Evolutionary conservation across 1,284 basidiomycete species (phyloP).

Genomic region (Moesziomyces globuligerus): DNA sequence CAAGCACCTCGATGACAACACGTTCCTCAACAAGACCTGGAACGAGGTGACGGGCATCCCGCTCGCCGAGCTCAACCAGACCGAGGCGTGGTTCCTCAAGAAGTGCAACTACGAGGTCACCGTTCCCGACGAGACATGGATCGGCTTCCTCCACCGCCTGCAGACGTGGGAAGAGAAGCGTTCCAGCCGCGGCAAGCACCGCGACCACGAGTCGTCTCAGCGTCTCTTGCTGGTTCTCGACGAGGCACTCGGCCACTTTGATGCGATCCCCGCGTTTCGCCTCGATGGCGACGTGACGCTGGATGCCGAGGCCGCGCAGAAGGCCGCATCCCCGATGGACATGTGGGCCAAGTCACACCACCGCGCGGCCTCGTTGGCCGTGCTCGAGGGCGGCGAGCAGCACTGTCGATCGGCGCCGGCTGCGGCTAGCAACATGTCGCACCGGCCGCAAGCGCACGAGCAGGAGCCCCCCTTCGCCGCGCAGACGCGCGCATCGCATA

Average conservation of each 20-base stretch:
- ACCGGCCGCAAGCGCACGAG: slow-evolving; percentile 4
- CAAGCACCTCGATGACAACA: slow-evolving; percentile 67
- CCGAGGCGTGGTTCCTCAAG: slow-evolving; percentile 64
- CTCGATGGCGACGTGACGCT: slow-evolving; percentile 19
- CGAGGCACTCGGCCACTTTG: slow-evolving; percentile 46
- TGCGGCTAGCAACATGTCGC: slow-evolving; percentile 9
- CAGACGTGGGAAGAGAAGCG: slow-evolving; percentile 51
- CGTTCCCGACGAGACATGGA: slow-evolving; percentile 61
- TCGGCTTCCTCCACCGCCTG: slow-evolving; percentile 52
- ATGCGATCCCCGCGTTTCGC: slow-evolving; percentile 38
- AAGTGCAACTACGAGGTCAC: slow-evolving; percentile 62
- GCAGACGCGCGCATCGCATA: slow-evolving; percentile 12
- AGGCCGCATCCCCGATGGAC: slow-evolving; percentile 22
- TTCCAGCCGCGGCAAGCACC: slow-evolving; percentile 33
- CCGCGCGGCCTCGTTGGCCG: slow-evolving; percentile 19
- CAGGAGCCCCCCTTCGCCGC: slow-evolving; percentile 1
- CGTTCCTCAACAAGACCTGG: slow-evolving; percentile 67
- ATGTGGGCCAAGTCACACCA: slow-evolving; percentile 37
- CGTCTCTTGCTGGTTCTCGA: slow-evolving; percentile 53
- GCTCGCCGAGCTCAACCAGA: slow-evolving; percentile 61
- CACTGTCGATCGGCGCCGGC: slow-evolving; percentile 55
- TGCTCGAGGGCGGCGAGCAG: slow-evolving; percentile 31
- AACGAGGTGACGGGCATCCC: slow-evolving; percentile 67
- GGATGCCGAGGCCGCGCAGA: slow-evolving; percentile 1
- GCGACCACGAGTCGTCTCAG: slow-evolving; percentile 45